Conservation (phyloP, 306 rosid species). For the Rosa lucieae region DNA sequence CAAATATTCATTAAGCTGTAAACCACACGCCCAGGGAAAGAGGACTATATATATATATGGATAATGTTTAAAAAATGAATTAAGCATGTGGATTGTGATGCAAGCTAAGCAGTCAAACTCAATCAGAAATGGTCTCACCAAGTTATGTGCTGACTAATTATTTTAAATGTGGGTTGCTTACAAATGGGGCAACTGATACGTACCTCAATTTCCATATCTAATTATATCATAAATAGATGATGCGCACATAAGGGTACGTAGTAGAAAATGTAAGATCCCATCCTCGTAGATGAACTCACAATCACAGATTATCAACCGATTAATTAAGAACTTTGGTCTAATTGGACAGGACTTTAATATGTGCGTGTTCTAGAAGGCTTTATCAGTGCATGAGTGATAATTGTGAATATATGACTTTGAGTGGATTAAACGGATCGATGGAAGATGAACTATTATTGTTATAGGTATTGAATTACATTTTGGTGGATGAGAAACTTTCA, state of each 20-base stretch:
- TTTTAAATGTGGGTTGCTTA: not conserved
- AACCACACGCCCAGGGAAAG: not conserved
- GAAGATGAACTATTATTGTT: not conserved
- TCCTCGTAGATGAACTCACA: not conserved
- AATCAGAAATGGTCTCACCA: not conserved
- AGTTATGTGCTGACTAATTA: not conserved
- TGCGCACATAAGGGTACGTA: not conserved
- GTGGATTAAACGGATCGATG: not conserved
- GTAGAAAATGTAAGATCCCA: not conserved
- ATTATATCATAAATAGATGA: not conserved
- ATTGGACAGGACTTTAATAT: slow-evolving; percentile 7
- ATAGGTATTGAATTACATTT: not conserved
- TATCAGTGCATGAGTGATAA: not conserved
- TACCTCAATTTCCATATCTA: not conserved
- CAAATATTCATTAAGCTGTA: not conserved
- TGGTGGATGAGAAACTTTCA: not conserved
- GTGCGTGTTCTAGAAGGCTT: not conserved
- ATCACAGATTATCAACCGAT: not conserved
- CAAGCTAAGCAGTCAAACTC: slow-evolving; percentile 12
- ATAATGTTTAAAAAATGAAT: slow-evolving; percentile 7
- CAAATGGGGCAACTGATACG: slow-evolving; percentile 1
- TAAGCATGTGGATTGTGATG: slow-evolving; percentile 3
- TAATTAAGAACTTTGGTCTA: not conserved
- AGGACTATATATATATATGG: not conserved
- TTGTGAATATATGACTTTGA: not conserved